Evolutionary conservation across 345 rosid species (phyloP).

Genomic region (Zanthoxylum bungeanum): DNA sequence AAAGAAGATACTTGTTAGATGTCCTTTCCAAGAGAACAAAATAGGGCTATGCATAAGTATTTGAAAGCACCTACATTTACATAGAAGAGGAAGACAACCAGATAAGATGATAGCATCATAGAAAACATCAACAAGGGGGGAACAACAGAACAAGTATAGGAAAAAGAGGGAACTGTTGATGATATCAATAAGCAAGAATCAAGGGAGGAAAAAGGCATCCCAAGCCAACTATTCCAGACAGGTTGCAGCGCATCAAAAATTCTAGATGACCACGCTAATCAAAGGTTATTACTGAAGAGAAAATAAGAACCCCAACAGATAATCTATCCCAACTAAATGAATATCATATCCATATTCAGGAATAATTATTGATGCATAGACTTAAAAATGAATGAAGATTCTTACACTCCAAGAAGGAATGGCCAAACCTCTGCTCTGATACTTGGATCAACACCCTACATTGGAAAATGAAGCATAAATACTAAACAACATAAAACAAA

Average conservation of each 20-base stretch:
- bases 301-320: not conserved
- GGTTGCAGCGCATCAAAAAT: not conserved
- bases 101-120: not conserved
- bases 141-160: not conserved
- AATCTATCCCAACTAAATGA: not conserved
- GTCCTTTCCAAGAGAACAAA: not conserved
- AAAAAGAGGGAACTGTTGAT: not conserved
- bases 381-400: conserved; percentile 1
- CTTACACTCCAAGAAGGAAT: conserved; percentile 96
- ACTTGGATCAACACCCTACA: conserved; percentile 89
- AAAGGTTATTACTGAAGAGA: not conserved
- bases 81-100: not conserved
- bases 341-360: not conserved
- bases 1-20: not conserved
- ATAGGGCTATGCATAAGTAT: not conserved
- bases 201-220: not conserved
- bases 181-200: not conserved
- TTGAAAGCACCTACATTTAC: not conserved
- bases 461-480: conserved; percentile 9
- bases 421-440: conserved; percentile 96
- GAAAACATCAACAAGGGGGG: not conserved
- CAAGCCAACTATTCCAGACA: not conserved
- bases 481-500: conserved; percentile 10
- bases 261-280: not conserved
- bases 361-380: not conserved